phyloP scores from a whole-genome alignment of 106 monocot genomes.

The Triglochin maritima region DNA sequence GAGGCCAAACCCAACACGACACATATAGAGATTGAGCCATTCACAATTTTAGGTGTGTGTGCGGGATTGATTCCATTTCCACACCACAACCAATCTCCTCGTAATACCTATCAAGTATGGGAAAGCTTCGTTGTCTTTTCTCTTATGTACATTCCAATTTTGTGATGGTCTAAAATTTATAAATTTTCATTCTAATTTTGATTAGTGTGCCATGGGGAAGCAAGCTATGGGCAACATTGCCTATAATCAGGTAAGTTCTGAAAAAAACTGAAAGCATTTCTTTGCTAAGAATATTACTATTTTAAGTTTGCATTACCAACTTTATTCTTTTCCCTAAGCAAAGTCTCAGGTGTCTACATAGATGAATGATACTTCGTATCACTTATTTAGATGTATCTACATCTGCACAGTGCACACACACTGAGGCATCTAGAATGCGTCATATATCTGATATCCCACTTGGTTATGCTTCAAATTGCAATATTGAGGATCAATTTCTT shows the following conservation, averaged over 20 bases:
- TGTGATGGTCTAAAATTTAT: slow-evolving; percentile 2
- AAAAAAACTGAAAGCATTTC: neutral
- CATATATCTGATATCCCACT: too few relatives aligned
- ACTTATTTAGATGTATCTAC: too few relatives aligned
- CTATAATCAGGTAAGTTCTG: slow-evolving; percentile 79
- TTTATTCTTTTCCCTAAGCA: too few relatives aligned
- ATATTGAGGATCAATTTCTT: neutral
- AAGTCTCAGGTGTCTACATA: too few relatives aligned
- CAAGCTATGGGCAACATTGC: slow-evolving; percentile 99
- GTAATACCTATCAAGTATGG: slow-evolving; percentile 93
- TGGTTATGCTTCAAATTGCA: too few relatives aligned
- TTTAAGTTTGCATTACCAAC: neutral
- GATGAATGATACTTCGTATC: too few relatives aligned
- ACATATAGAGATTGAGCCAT: slow-evolving; percentile 96
- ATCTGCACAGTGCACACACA: too few relatives aligned
- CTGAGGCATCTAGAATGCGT: too few relatives aligned
- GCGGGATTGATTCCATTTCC: slow-evolving; percentile 97
- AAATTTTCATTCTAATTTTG: neutral
- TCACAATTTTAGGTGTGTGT: slow-evolving; percentile 83
- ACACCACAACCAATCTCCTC: slow-evolving; percentile 97
- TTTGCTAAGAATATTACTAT: neutral
- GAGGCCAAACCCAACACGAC: slow-evolving; percentile 37
- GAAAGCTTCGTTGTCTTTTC: neutral
- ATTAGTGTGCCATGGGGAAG: slow-evolving; percentile 98
- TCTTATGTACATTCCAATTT: neutral